These are phyloP conservation scores for Alternaria sp. DNA, from an alignment of 2,329 filamentous ascomycete species.

Conservation along the genomic window DNA sequence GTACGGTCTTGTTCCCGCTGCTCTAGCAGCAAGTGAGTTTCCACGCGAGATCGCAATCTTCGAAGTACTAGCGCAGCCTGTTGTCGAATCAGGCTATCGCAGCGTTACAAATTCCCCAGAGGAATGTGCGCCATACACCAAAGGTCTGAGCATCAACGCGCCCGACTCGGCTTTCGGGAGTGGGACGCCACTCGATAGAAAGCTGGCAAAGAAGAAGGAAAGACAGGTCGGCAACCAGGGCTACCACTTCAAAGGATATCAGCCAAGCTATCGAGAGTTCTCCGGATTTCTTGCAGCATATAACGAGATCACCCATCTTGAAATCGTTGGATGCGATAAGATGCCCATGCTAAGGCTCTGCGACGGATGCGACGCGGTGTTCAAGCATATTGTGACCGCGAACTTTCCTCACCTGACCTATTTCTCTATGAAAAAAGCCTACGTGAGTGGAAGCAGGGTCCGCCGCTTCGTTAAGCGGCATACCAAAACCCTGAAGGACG, in stretches of 20 bases:
- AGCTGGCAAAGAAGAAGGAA: neutral
- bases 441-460: neutral
- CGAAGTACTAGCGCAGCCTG: neutral
- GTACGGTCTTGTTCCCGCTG: neutral
- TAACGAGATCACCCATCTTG: neutral
- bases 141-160: neutral
- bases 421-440: neutral
- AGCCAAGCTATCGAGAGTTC: neutral
- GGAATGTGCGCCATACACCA: neutral
- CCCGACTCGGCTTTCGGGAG: neutral
- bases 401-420: neutral
- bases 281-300: neutral
- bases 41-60: neutral
- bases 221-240: neutral
- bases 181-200: neutral
- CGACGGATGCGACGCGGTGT: neutral
- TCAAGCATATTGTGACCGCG: neutral
- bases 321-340: neutral
- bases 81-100: neutral
- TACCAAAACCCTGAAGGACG: neutral
- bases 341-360: neutral
- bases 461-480: neutral
- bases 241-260: neutral
- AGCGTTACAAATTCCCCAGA: neutral
- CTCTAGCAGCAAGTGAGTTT: neutral